Percentiles rank a stretch among this genome's conserved stretches.
phyloP scores from a whole-genome alignment of 208 protist species.

The Leishmania braziliensis region DNA sequence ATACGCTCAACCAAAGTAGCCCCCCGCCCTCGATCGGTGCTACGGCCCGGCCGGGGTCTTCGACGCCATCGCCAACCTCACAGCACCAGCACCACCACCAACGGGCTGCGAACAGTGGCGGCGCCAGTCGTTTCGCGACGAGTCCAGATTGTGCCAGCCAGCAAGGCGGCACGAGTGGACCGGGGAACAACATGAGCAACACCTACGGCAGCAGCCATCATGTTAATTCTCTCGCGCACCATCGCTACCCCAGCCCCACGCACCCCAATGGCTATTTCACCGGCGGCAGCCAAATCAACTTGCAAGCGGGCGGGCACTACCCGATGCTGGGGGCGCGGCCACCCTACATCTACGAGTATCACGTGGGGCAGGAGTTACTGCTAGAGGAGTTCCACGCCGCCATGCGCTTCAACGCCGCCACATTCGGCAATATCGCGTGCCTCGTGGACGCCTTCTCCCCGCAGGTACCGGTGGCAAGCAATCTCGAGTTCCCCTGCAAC shows the following conservation, averaged over 20 bases:
- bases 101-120: constrained; percentile 4
- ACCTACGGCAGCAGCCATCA: constrained; percentile 8
- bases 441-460: constrained; percentile 72
- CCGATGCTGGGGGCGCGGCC: constrained; percentile 8
- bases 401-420: constrained; percentile 42
- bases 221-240: constrained; percentile 12
- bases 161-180: constrained; percentile 14
- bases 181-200: background rate
- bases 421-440: constrained; percentile 79
- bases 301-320: constrained; percentile 14
- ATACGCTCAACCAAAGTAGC: background rate
- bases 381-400: constrained; percentile 68
- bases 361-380: constrained; percentile 56
- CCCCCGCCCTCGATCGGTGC: background rate
- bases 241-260: constrained; percentile 11
- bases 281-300: constrained; percentile 4
- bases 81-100: constrained; percentile 11
- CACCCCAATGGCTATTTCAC: constrained; percentile 1
- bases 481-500: constrained; percentile 47
- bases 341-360: constrained; percentile 68
- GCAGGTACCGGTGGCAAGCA: constrained; percentile 45
- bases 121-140: constrained; percentile 2
- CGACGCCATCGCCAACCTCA: background rate
- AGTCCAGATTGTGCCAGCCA: constrained; percentile 20
- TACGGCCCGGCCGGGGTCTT: background rate